These are phyloP conservation scores for Puccinia polysora DNA, from an alignment of 1,284 basidiomycete genomes.

Conservation along the genomic window DNA sequence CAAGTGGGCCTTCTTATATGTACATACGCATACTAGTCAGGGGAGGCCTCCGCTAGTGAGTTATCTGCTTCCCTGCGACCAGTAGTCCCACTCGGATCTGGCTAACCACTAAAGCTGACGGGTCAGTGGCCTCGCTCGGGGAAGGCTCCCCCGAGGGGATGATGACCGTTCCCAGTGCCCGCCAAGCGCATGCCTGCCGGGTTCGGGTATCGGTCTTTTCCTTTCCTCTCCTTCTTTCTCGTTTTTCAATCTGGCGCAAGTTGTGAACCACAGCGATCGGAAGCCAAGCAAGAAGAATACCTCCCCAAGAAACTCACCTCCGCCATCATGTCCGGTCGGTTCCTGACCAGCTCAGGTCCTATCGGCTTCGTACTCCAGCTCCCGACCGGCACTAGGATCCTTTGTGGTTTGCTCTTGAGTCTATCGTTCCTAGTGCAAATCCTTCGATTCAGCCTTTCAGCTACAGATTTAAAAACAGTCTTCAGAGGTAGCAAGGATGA, in stretches of 20 bases:
- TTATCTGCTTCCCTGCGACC: too few relatives aligned
- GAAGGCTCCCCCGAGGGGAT: too few relatives aligned
- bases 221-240: background rate
- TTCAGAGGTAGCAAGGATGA: constrained; percentile 56
- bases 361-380: constrained; percentile 60
- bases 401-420: constrained; percentile 66
- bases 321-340: constrained; percentile 38
- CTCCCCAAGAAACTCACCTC: background rate
- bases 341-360: constrained; percentile 42
- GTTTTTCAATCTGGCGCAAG: too few relatives aligned
- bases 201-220: background rate
- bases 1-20: too few relatives aligned
- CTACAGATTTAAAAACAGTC: constrained; percentile 44
- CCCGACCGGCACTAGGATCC: constrained; percentile 72
- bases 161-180: too few relatives aligned
- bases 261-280: background rate
- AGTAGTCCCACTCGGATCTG: too few relatives aligned
- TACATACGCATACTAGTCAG: too few relatives aligned
- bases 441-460: constrained; percentile 57
- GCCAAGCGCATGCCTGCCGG: too few relatives aligned
- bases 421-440: constrained; percentile 65
- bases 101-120: too few relatives aligned
- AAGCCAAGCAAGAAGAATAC: background rate
- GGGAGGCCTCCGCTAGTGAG: too few relatives aligned
- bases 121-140: too few relatives aligned